Evolutionary conservation across 208 protist species (phyloP).

Genomic region (Tritrichomonas musculus): DNA sequence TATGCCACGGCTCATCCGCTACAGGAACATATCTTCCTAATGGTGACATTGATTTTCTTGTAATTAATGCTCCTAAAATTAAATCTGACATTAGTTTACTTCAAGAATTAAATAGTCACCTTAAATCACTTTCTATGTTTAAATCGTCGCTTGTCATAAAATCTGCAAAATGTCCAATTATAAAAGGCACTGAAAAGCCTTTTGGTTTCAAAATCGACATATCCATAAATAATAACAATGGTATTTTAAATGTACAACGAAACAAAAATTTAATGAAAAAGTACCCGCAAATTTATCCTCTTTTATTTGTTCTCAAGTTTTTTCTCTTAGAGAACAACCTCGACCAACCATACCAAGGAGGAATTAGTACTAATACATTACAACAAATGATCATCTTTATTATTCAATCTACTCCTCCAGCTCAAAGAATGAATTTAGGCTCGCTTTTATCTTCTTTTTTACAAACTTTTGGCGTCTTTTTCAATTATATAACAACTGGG

Average conservation of each 20-base stretch:
- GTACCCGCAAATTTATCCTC: background rate
- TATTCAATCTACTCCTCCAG: background rate
- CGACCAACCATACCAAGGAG: conserved; percentile 2
- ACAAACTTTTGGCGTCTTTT: background rate
- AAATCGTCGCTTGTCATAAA: background rate
- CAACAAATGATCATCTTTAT: background rate
- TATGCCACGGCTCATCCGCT: background rate
- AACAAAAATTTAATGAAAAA: background rate
- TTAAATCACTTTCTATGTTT: background rate
- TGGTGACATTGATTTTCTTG: background rate
- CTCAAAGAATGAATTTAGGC: background rate
- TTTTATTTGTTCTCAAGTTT: background rate
- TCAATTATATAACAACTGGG: conserved; percentile 6
- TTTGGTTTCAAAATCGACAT: conserved; percentile 13
- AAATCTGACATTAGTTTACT: background rate
- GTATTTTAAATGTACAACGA: background rate
- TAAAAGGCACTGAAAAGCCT: conserved; percentile 5
- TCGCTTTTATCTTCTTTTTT: background rate
- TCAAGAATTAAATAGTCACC: background rate
- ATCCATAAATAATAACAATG: background rate
- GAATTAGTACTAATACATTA: background rate
- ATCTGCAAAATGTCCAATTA: background rate
- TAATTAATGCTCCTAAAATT: background rate
- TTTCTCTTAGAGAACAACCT: background rate
- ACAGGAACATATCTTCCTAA: conserved; percentile 15